Evolutionary conservation across 2,329 filamentous ascomycete species (phyloP), one percentile per base, ranked within the genome.

Genomic region (Dryadomyces quercus-mongolicae): DNA sequence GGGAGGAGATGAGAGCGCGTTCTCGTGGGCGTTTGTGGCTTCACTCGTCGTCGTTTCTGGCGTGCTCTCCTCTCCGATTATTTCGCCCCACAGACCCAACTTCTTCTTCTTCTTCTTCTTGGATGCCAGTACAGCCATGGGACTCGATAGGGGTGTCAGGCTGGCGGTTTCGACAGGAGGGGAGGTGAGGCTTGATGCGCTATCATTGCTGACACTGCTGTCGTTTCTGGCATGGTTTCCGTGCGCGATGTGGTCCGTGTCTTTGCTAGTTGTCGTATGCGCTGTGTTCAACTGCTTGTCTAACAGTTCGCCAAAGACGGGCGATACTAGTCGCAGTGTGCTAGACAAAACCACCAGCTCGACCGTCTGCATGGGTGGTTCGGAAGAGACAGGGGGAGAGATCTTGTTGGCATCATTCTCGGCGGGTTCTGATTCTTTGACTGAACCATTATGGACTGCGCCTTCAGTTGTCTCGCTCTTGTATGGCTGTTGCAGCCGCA

Each of bases 231-330:
- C 25, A 31, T 31, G 25, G 25, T 8, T 31, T 4, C 8, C 25
- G 4, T 4, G 25, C 4, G 25, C 25, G 4, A 31, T 8, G 8
- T 31, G 25, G 25, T 31, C n/a, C n/a, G n/a, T n/a, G n/a, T n/a
- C n/a, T n/a, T n/a, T n/a, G n/a, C n/a, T n/a, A n/a, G n/a, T n/a
- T n/a, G n/a, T n/a, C n/a, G n/a, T n/a, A n/a, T n/a, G n/a, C n/a
- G n/a, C n/a, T n/a, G n/a, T n/a, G n/a, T n/a, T n/a, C n/a, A n/a
- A n/a, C 36, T 40, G 7, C 36, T 40, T 40, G 10, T 25, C 40
- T n/a, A 59, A 53, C 55, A 58, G 51, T 3, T 54, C 20, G 2
- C 43, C 40, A 51, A 60, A 58, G n/a, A 59, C 58, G 16, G 55
- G 54, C 31, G 55, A 56, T n/a, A 53, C 54, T 21, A 58, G 49